Evolutionary conservation across 805 yeast genomes (phyloP).

Genomic region (Candida manassasensis): DNA sequence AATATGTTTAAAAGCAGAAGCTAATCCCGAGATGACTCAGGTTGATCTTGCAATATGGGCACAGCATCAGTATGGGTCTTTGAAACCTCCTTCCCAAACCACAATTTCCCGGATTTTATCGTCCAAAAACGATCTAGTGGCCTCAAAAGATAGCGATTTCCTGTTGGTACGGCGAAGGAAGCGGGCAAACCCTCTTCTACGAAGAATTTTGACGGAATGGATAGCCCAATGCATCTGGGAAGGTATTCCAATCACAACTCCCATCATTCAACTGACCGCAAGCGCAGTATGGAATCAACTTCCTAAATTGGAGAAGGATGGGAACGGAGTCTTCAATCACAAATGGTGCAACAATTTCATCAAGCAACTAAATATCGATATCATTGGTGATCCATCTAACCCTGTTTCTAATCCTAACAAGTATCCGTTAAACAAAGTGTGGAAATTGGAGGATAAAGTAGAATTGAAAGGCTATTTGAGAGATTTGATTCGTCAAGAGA

Average conservation of each 20-base stretch:
- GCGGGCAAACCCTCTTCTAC: conserved; percentile 48
- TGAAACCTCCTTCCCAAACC: conserved; percentile 60
- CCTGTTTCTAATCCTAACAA: conserved; percentile 24
- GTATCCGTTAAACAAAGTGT: conserved; percentile 42
- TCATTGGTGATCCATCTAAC: conserved; percentile 44
- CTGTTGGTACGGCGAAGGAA: conserved; percentile 49
- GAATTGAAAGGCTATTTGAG: conserved; percentile 42
- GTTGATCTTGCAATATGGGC: conserved; percentile 64
- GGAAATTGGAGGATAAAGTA: conserved; percentile 57
- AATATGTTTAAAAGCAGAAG: conserved; percentile 61
- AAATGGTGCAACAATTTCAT: conserved; percentile 55
- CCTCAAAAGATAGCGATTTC: conserved; percentile 48
- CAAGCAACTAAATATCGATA: conserved; percentile 46
- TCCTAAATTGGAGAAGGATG: conserved; percentile 51
- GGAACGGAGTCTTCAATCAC: conserved; percentile 60
- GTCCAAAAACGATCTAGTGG: conserved; percentile 48
- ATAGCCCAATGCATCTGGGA: conserved; percentile 65
- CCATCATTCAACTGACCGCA: conserved; percentile 60
- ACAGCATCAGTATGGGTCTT: conserved; percentile 45
- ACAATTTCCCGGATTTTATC: conserved; percentile 60
- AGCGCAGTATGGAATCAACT: conserved; percentile 58
- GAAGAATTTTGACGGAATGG: conserved; percentile 66
- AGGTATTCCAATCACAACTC: conserved; percentile 58
- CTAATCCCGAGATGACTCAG: conserved; percentile 68
- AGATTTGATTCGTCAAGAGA: conserved; percentile 21